A percentile compares a stretch with the other conserved stretches of the same genome.
Evolutionary conservation across 1,284 basidiomycete genomes (phyloP).

Genomic region (Cutaneotrichosporon daszewskae): DNA sequence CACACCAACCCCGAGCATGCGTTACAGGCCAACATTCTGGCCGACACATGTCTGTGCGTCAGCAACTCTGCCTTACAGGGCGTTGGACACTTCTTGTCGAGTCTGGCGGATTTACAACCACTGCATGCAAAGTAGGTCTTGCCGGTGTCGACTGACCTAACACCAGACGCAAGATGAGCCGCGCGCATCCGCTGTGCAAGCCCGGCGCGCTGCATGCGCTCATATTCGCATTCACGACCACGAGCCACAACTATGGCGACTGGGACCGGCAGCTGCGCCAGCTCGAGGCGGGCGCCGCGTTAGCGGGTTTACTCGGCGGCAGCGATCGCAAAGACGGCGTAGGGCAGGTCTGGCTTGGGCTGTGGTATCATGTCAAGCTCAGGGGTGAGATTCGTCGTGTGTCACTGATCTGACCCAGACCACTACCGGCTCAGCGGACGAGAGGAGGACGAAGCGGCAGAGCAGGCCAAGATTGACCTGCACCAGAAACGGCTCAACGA

Average conservation of each 20-base stretch:
- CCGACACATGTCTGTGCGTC: conserved; percentile 28
- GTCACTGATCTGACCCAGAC: conserved; percentile 11
- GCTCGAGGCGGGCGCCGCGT: conserved; percentile 32
- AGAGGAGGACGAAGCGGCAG: conserved; percentile 11
- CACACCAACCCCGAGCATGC: conserved; percentile 6
- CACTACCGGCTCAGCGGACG: conserved; percentile 22
- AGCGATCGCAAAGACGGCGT: conserved; percentile 32
- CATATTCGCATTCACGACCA: conserved; percentile 42
- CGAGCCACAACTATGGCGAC: conserved; percentile 30
- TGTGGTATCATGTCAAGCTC: conserved; percentile 36
- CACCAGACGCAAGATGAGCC: conserved; percentile 30
- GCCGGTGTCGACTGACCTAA: neutral
- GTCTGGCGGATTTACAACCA: conserved; percentile 30
- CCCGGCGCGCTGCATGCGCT: conserved; percentile 30
- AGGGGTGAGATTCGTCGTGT: conserved; percentile 27
- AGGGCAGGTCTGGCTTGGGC: conserved; percentile 31
- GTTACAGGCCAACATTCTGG: conserved; percentile 14
- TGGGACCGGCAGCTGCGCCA: conserved; percentile 27
- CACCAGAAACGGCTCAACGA: conserved; percentile 20
- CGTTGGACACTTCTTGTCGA: conserved; percentile 28
- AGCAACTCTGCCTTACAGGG: conserved; percentile 29
- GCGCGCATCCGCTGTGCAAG: conserved; percentile 31
- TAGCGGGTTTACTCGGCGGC: conserved; percentile 32
- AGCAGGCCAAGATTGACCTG: conserved; percentile 6
- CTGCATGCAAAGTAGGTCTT: conserved; percentile 35